These are phyloP conservation scores for Diplodia mutila DNA, from an alignment of 2,329 filamentous ascomycete species.

Conservation along the genomic window DNA sequence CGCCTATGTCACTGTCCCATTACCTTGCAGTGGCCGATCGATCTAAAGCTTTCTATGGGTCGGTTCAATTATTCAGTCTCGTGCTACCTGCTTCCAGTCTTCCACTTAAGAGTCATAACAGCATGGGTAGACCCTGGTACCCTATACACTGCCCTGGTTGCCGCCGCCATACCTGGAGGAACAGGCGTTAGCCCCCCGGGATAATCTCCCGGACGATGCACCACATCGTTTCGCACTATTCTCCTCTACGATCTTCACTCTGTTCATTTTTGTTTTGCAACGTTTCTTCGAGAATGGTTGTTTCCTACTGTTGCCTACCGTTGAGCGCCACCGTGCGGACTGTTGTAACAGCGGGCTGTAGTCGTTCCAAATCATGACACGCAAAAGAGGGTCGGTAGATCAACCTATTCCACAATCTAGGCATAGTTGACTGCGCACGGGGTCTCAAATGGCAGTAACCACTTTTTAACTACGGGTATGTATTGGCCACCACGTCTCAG, in stretches of 20 bases:
- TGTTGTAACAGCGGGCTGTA: background rate
- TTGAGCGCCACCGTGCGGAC: too few species aligned
- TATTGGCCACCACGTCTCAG: background rate
- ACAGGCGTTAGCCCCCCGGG: too few species aligned
- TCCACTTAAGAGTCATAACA: too few species aligned
- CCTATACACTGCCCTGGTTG: too few species aligned
- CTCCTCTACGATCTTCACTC: too few species aligned
- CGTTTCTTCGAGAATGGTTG: background rate
- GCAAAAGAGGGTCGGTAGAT: background rate
- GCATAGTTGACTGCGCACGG: background rate
- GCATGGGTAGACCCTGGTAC: too few species aligned
- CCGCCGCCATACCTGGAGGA: too few species aligned
- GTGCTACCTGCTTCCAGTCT: too few species aligned
- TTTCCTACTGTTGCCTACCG: too few species aligned
- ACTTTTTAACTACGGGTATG: background rate
- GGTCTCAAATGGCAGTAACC: background rate
- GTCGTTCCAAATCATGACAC: background rate
- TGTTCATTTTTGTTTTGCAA: background rate
- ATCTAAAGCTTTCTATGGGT: background rate
- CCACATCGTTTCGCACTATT: too few species aligned
- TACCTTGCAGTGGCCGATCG: background rate
- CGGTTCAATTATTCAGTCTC: too few species aligned
- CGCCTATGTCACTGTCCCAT: background rate
- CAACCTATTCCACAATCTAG: background rate
- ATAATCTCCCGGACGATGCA: too few species aligned